Base-by-base conservation (phyloP, 2,329 filamentous ascomycete genomes). In the Alternaria consortialis region DNA sequence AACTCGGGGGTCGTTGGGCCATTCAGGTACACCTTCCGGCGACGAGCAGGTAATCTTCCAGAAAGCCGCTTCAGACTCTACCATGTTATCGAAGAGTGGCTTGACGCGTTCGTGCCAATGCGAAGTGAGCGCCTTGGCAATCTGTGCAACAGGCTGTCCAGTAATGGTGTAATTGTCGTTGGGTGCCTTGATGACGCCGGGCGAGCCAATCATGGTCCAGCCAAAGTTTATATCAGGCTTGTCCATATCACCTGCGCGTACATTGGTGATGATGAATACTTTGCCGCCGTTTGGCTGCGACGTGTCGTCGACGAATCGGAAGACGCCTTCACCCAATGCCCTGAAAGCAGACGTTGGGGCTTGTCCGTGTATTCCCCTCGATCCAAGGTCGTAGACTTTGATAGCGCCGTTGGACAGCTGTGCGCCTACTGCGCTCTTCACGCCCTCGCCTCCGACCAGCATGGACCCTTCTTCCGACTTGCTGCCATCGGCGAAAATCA, bases 11-110 rank as follows among this genome's bases (percentile, higher is more conserved):
- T 87, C 83, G 44, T 87, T 89, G 8, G 77, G 67, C 88, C 88
- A 90, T 44, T 84, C 80, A 0, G 88, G 87, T 0, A 90, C 85
- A 1, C 87, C 87, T 0, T 80, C 80, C 0, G 87, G 87, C 0
- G 81, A 84, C 0, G 86, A 88, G 65, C 86, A 89, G 2, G 87
- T 89, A 48, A 90, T 89, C 67, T 88, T 90, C 86, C 87, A 89
- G 65, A 90, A 90, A 0, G 88, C 87, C 0, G 87, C 85, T 64
- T 90, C 85, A 0, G 74, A 64, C 56, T 83, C 84, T 5, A 79
- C 72, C 85, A 89, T 88, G 36, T 87, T 67, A 6, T 88, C 85
- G 60, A 90, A 85, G 0, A 90, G 74, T 1, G 86, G 82, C 70
- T 80, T 83, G 46, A 90, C 75, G 3, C 83, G 80, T 12, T 84